A percentile compares a stretch with the other conserved stretches of the same genome.
These are phyloP conservation scores for Puya raimondii DNA, from an alignment of 176 grass and related monocot species.

Conservation along the genomic window DNA sequence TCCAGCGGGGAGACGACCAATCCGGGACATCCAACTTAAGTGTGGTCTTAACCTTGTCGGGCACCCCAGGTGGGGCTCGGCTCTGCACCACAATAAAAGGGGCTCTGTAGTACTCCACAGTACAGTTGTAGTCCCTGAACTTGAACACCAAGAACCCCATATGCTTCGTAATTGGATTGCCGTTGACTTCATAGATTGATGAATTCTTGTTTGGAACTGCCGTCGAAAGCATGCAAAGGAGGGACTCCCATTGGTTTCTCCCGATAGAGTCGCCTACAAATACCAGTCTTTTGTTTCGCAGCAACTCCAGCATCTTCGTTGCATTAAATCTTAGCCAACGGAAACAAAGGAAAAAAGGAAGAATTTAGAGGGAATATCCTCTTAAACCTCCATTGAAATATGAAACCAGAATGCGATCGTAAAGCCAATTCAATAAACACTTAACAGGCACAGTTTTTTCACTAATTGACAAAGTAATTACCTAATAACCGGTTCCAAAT, in stretches of 20 bases:
- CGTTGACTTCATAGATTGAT: slow-evolving; percentile 38
- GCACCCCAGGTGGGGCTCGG: slow-evolving; percentile 35
- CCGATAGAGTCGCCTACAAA: slow-evolving; percentile 41
- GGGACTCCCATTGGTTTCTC: slow-evolving; percentile 48
- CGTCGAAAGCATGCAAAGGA: slow-evolving; percentile 36
- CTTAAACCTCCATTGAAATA: neutral
- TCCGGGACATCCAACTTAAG: slow-evolving; percentile 67
- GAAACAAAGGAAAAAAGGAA: neutral
- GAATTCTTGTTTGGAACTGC: slow-evolving; percentile 25
- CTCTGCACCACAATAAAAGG: slow-evolving; percentile 72
- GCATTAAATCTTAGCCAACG: slow-evolving; percentile 30
- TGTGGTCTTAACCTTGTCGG: slow-evolving; percentile 38
- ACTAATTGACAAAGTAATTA: no score
- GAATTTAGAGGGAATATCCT: neutral
- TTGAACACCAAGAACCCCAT: slow-evolving; percentile 75
- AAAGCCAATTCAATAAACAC: neutral
- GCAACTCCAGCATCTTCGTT: slow-evolving; percentile 31
- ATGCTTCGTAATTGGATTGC: slow-evolving; percentile 42
- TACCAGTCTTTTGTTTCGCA: slow-evolving; percentile 35
- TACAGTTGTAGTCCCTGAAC: slow-evolving; percentile 82
- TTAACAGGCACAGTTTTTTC: no score
- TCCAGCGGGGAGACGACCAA: slow-evolving; percentile 68
- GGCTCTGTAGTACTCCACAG: slow-evolving; percentile 76
- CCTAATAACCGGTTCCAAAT: no score
- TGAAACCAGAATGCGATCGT: neutral